Evolutionary conservation across 2,329 filamentous ascomycete species (phyloP).

Genomic region (Sodiomyces alkalinus): DNA sequence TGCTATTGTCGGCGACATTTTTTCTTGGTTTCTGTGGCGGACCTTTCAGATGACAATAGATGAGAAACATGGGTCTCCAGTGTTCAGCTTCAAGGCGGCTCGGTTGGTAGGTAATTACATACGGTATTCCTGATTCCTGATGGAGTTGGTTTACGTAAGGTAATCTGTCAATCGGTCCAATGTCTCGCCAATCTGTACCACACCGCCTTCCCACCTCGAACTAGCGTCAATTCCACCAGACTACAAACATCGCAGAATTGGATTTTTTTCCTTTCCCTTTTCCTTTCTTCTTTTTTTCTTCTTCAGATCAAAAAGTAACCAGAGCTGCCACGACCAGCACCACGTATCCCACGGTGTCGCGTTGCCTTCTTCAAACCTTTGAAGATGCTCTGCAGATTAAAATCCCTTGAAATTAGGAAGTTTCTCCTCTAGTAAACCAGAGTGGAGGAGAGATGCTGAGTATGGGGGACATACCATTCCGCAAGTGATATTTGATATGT

Average conservation of each 20-base stretch:
- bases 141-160: too few species aligned
- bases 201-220: conserved; percentile 3
- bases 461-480: conserved; percentile 38
- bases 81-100: too few species aligned
- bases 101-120: too few species aligned
- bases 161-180: too few species aligned
- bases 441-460: conserved; percentile 43
- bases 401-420: conserved; percentile 48
- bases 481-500: too few species aligned
- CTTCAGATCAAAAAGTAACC: conserved; percentile 46
- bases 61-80: too few species aligned
- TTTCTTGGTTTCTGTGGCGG: neutral
- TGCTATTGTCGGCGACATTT: neutral
- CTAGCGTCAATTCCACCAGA: conserved; percentile 10
- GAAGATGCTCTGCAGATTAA: conserved; percentile 43
- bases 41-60: too few species aligned
- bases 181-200: too few species aligned
- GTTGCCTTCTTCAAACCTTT: conserved; percentile 38
- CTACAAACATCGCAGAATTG: conserved; percentile 7
- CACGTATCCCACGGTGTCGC: conserved; percentile 41
- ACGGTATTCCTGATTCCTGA: too few species aligned
- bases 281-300: conserved; percentile 28
- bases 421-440: conserved; percentile 26
- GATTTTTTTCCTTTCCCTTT: conserved; percentile 17
- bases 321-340: conserved; percentile 51